Evolutionary conservation across 805 yeast genomes (phyloP).

Genomic region (Ogataea siamensis): DNA sequence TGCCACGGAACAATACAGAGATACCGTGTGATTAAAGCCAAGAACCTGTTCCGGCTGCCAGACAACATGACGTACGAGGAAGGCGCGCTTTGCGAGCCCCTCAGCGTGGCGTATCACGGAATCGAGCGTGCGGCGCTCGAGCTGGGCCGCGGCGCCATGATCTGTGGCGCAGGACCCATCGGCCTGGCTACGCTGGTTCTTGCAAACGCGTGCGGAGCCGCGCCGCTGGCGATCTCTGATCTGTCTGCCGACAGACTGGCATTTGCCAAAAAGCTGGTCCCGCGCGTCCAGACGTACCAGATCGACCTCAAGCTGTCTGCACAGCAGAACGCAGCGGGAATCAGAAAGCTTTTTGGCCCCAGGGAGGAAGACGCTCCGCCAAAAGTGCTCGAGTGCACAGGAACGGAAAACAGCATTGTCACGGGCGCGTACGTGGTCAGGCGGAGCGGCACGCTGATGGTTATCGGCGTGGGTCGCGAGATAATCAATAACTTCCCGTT

Average conservation of each 20-base stretch:
- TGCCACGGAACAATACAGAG: conserved; percentile 41
- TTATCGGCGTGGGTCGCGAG: conserved; percentile 53
- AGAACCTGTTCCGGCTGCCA: conserved; percentile 39
- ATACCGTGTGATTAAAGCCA: conserved; percentile 34
- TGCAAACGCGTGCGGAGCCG: conserved; percentile 52
- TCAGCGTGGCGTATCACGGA: conserved; percentile 55
- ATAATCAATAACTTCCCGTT: conserved; percentile 48
- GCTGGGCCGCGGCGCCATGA: conserved; percentile 45
- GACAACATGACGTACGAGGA: conserved; percentile 45
- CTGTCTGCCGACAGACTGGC: conserved; percentile 42
- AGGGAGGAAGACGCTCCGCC: conserved; percentile 41
- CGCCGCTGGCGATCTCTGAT: conserved; percentile 52
- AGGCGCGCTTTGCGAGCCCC: conserved; percentile 57
- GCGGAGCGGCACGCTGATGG: conserved; percentile 45
- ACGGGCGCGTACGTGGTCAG: conserved; percentile 46
- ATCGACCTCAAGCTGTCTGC: conserved; percentile 34
- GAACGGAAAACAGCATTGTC: conserved; percentile 47
- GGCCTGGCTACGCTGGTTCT: conserved; percentile 48
- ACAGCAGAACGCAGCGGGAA: conserved; percentile 39
- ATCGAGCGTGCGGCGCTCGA: conserved; percentile 44
- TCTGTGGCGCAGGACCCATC: conserved; percentile 61
- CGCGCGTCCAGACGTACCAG: conserved; percentile 45
- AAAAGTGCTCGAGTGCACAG: conserved; percentile 53
- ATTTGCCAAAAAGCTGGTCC: conserved; percentile 46
- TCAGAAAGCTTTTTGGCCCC: conserved; percentile 36